Percentiles rank a stretch among this genome's conserved stretches.
Conservation (phyloP, 345 rosid species). For the Sonneratia alba region DNA sequence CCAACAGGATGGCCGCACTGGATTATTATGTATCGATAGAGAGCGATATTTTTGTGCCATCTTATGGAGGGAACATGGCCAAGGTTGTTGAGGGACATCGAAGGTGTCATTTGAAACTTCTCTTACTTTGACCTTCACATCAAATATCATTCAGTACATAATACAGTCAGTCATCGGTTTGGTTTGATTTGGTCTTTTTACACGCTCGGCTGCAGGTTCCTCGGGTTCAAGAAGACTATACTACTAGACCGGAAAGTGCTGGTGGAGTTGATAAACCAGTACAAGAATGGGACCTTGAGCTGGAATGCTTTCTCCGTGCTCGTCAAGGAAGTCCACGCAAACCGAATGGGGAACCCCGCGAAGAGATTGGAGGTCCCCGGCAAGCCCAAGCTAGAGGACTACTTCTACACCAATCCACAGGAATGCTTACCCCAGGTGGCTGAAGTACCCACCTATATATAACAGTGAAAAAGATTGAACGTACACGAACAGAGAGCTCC, state of each 20-base stretch:
- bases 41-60: slow-evolving; percentile 81
- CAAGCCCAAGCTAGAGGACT: slow-evolving; percentile 39
- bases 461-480: slow-evolving; percentile 5
- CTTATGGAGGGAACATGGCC: slow-evolving; percentile 87
- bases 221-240: slow-evolving; percentile 72
- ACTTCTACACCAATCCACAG: slow-evolving; percentile 40
- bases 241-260: slow-evolving; percentile 51
- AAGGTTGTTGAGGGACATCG: slow-evolving; percentile 95
- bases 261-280: slow-evolving; percentile 55
- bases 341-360: slow-evolving; percentile 60
- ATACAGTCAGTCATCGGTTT: too few relatives aligned
- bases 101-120: slow-evolving; percentile 29
- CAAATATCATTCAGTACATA: neutral
- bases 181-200: too few relatives aligned
- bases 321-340: slow-evolving; percentile 55
- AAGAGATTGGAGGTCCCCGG: slow-evolving; percentile 10
- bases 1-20: slow-evolving; percentile 77
- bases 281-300: slow-evolving; percentile 44
- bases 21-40: slow-evolving; percentile 77
- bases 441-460: neutral
- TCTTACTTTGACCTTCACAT: neutral
- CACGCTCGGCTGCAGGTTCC: slow-evolving; percentile 32
- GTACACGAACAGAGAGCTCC: neutral
- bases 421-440: slow-evolving; percentile 26
- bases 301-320: slow-evolving; percentile 70